Percentiles rank a stretch among this genome's conserved stretches.
phyloP scores from a whole-genome alignment of 257 asterid genomes.

The Nicotiana paniculata region DNA sequence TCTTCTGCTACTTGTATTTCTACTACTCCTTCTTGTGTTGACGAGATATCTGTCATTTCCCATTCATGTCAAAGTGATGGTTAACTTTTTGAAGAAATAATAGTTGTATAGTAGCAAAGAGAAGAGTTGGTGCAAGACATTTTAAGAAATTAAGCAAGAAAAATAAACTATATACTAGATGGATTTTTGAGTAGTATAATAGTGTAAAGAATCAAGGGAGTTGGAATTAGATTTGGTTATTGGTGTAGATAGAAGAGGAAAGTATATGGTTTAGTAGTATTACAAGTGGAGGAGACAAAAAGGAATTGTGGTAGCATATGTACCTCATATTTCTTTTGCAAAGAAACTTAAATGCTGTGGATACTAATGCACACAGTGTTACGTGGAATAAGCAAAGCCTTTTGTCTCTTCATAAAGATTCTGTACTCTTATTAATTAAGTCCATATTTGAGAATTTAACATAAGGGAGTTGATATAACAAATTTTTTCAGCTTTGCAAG shows the following conservation, averaged over 20 bases:
- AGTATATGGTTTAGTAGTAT: neutral
- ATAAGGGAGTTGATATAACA: neutral
- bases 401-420: neutral
- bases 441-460: neutral
- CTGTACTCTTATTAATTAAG: neutral
- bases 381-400: conserved; percentile 4
- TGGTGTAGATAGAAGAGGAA: neutral
- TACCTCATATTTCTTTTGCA: conserved; percentile 5
- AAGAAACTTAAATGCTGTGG: neutral
- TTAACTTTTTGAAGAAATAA: neutral
- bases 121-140: neutral
- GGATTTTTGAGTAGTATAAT: neutral
- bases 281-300: conserved; percentile 7
- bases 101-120: neutral
- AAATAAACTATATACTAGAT: neutral
- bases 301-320: neutral
- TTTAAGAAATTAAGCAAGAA: neutral
- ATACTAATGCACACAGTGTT: neutral
- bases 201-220: neutral
- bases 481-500: neutral
- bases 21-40: neutral
- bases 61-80: neutral
- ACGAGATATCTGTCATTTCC: conserved; percentile 9
- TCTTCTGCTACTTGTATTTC: neutral
- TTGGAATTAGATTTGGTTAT: neutral